Percentiles rank a stretch among this genome's conserved stretches.
Evolutionary conservation across 306 rosid genomes (phyloP).

Genomic region (Vigna unguiculata): DNA sequence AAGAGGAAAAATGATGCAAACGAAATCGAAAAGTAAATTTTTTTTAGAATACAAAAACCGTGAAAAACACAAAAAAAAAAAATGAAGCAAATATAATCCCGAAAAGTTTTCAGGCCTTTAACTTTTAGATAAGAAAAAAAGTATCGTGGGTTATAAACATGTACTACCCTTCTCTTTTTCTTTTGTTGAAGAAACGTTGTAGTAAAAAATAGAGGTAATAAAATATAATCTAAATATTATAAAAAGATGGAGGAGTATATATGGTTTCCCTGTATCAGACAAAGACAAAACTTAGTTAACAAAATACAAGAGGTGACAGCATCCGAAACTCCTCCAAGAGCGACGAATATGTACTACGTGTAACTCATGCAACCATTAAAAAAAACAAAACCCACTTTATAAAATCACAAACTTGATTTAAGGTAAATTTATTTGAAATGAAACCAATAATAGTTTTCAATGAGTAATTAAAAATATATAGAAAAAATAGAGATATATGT

Average conservation of each 20-base stretch:
- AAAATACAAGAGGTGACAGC: background rate
- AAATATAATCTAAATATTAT: background rate
- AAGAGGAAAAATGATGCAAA: background rate
- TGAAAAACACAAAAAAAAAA: background rate
- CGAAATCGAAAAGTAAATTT: background rate
- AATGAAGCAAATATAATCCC: background rate
- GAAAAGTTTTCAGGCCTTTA: background rate
- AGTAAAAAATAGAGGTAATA: background rate
- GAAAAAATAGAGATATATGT: background rate
- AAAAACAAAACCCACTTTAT: background rate
- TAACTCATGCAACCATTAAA: conserved; percentile 25
- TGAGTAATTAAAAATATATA: background rate
- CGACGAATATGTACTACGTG: background rate
- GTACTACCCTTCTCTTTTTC: background rate
- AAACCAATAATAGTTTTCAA: background rate
- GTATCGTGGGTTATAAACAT: background rate
- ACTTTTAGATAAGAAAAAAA: background rate
- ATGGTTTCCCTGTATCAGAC: conserved; percentile 24
- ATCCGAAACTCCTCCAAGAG: background rate
- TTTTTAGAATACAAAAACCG: background rate
- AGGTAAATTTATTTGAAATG: background rate
- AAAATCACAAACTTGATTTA: background rate
- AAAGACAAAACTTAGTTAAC: background rate
- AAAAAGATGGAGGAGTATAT: background rate
- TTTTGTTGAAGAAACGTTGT: too few relatives aligned